Percentiles rank a stretch among this genome's conserved stretches.
Conservation (phyloP, 2,329 filamentous ascomycete species). For the Intubia oerlemansii region DNA sequence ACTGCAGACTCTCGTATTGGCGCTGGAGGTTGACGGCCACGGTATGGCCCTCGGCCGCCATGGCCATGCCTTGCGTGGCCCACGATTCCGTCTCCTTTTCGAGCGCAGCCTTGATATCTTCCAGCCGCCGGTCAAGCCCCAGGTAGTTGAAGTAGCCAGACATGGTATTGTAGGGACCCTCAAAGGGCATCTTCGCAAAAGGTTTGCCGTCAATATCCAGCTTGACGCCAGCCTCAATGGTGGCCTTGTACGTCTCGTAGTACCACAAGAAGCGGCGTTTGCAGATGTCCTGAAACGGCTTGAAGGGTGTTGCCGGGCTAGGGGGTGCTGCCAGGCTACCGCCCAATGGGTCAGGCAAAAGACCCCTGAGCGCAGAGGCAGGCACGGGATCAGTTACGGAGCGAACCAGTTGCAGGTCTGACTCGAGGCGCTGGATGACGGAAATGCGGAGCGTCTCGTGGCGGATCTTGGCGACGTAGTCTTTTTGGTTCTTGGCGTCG, state of each 20-base stretch:
- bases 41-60: constrained; percentile 44
- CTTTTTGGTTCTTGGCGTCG: constrained; percentile 53
- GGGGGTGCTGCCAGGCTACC: too few species aligned
- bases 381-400: too few species aligned
- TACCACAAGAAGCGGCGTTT: constrained; percentile 94
- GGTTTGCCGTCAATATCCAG: constrained; percentile 39
- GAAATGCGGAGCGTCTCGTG: constrained; percentile 79
- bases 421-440: constrained; percentile 69
- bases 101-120: constrained; percentile 45
- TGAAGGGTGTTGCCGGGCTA: constrained; percentile 29
- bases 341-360: too few species aligned
- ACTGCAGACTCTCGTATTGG: constrained; percentile 65
- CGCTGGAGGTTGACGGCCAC: constrained; percentile 66
- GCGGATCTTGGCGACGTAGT: constrained; percentile 73
- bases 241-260: constrained; percentile 62
- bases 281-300: constrained; percentile 76
- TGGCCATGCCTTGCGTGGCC: constrained; percentile 43
- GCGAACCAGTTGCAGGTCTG: constrained; percentile 35
- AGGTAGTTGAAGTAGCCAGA: constrained; percentile 68
- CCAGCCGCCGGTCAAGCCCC: constrained; percentile 47
- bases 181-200: constrained; percentile 80
- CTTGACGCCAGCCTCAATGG: constrained; percentile 42
- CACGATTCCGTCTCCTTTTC: constrained; percentile 52
- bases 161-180: constrained; percentile 58
- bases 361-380: background rate